Evolutionary conservation across 2,329 filamentous ascomycete genomes (phyloP).

Genomic region (Diaporthe vaccinii): DNA sequence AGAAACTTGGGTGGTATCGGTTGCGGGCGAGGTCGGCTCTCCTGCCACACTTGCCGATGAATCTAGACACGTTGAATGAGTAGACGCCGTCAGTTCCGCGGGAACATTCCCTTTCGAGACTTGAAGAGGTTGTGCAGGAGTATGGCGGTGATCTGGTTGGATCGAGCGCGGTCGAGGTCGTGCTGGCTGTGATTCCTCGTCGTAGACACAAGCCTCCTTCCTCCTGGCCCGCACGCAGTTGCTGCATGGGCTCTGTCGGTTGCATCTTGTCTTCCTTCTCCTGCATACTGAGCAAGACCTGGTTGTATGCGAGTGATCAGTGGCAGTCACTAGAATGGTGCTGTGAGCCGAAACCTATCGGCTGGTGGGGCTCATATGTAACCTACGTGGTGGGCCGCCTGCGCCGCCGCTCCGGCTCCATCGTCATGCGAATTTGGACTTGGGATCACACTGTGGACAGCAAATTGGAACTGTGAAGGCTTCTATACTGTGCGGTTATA

Average conservation of each 20-base stretch:
- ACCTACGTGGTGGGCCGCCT: conserved; percentile 37
- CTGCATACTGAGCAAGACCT: conserved; percentile 56
- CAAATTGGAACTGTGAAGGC: not conserved
- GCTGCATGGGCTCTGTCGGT: conserved; percentile 57
- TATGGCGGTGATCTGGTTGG: not conserved
- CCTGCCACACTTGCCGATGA: not conserved
- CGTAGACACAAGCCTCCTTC: conserved; percentile 50
- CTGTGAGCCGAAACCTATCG: not conserved
- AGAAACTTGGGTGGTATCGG: conserved; percentile 32
- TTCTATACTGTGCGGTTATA: not conserved
- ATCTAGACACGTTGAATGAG: not conserved
- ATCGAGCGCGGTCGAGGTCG: not conserved
- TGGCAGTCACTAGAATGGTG: not conserved
- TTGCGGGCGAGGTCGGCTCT: conserved; percentile 40
- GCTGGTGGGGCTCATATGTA: not conserved
- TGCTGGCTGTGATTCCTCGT: conserved; percentile 41
- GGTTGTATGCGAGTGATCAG: not conserved
- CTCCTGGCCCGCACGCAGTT: conserved; percentile 57
- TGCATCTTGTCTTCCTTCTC: conserved; percentile 58
- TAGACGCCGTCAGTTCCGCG: not conserved
- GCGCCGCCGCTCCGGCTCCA: conserved; percentile 42
- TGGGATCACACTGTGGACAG: not conserved
- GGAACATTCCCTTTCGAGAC: not conserved
- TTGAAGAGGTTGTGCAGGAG: not conserved
- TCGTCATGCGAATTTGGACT: not conserved